Evolutionary conservation across 805 yeast genomes (phyloP).

Genomic region (Candida yuanshanica): DNA sequence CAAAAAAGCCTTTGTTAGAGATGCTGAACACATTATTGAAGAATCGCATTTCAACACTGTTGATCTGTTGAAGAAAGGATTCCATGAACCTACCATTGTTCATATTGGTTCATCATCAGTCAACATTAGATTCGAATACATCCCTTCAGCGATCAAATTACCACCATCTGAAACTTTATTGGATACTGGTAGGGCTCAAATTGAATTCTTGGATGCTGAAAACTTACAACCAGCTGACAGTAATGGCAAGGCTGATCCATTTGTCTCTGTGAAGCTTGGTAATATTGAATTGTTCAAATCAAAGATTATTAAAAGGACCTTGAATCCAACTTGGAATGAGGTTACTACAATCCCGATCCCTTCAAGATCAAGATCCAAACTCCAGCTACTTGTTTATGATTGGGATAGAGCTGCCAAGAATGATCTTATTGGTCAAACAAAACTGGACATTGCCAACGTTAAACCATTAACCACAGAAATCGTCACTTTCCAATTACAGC

Average conservation of each 20-base stretch:
- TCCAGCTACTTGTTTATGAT: slow-evolving; percentile 51
- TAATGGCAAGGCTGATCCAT: slow-evolving; percentile 78
- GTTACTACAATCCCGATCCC: slow-evolving; percentile 49
- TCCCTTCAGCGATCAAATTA: slow-evolving; percentile 50
- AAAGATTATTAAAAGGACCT: slow-evolving; percentile 56
- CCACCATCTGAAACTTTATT: slow-evolving; percentile 54
- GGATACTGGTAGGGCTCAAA: slow-evolving; percentile 60
- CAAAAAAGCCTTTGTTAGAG: slow-evolving; percentile 41
- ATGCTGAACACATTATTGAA: slow-evolving; percentile 42
- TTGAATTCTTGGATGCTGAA: slow-evolving; percentile 53
- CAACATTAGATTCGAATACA: slow-evolving; percentile 48
- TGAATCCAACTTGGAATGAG: slow-evolving; percentile 78
- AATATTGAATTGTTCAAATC: slow-evolving; percentile 52
- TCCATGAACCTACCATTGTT: slow-evolving; percentile 40
- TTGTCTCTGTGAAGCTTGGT: slow-evolving; percentile 45
- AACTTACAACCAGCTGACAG: slow-evolving; percentile 54
- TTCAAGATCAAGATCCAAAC: slow-evolving; percentile 51
- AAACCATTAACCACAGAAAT: slow-evolving; percentile 40
- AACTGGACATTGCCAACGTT: slow-evolving; percentile 44
- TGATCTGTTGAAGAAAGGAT: slow-evolving; percentile 48
- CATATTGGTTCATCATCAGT: slow-evolving; percentile 37
- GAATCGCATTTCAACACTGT: slow-evolving; percentile 46
- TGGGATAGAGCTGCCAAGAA: slow-evolving; percentile 78
- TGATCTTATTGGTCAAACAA: slow-evolving; percentile 50
- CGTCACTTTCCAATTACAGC: slow-evolving; percentile 45